Evolutionary conservation across 1,284 basidiomycete species (phyloP).

Genomic region (Hemileccinum hortonii): DNA sequence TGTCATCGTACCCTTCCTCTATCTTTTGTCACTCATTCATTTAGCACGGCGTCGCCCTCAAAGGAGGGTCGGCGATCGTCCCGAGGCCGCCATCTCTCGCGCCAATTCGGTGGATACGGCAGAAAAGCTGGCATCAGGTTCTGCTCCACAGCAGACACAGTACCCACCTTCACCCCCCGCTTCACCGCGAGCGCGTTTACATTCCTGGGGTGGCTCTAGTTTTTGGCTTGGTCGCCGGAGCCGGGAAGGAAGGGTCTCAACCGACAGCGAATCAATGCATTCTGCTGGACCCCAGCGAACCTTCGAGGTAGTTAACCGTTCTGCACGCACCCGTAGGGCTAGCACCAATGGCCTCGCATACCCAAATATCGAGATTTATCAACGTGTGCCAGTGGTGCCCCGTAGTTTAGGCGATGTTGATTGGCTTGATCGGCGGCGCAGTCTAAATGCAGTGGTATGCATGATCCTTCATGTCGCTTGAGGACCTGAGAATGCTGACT

Average conservation of each 20-base stretch:
- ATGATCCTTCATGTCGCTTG: slow-evolving; percentile 16
- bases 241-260: slow-evolving; percentile 46
- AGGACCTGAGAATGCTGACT: slow-evolving; percentile 15
- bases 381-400: slow-evolving; percentile 38
- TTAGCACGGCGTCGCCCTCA: slow-evolving; percentile 11
- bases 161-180: slow-evolving; percentile 44
- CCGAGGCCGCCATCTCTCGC: slow-evolving; percentile 30
- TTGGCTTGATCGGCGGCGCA: slow-evolving; percentile 71
- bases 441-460: slow-evolving; percentile 65
- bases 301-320: slow-evolving; percentile 75
- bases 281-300: slow-evolving; percentile 46
- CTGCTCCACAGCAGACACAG: slow-evolving; percentile 38
- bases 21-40: slow-evolving; percentile 35
- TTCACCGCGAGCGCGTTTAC: slow-evolving; percentile 47
- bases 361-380: slow-evolving; percentile 39
- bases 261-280: slow-evolving; percentile 48
- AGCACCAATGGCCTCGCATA: slow-evolving; percentile 49
- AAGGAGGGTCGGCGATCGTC: slow-evolving; percentile 22
- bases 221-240: slow-evolving; percentile 42
- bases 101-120: slow-evolving; percentile 43
- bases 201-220: slow-evolving; percentile 54
- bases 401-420: slow-evolving; percentile 67
- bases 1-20: slow-evolving; percentile 48
- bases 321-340: slow-evolving; percentile 46
- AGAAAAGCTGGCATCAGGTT: slow-evolving; percentile 47